Base-by-base conservation (phyloP, 176 grass and related monocot genomes). In the Zea mays region DNA sequence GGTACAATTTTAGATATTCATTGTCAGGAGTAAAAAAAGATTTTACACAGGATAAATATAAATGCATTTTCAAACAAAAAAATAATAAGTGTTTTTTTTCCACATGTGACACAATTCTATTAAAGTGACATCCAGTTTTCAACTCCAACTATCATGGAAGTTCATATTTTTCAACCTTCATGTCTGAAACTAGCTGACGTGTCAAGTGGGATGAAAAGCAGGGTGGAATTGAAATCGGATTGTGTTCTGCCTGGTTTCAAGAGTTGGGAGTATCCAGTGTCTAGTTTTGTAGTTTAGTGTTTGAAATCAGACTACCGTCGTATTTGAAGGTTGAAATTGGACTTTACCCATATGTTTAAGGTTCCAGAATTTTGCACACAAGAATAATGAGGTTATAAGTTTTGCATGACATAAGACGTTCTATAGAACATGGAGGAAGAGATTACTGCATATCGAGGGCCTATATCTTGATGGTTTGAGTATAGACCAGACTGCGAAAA, bases 381-480 rank as follows among this genome's bases (percentile, higher is more conserved):
- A 36, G 0, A 48, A n/a, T 47, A 61, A 37, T 20, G 58, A 21
- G 5, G 3, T 35, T 72, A 52, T 10, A 16, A 36, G 2, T 51
- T 52, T 34, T 5, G 7, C 44, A 4, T 67, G 9, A 37, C 44
- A 39, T 34, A 36, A 46, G 73, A 20, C 10, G 2, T 40, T 56
- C 35, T 57, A 67, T 13, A 52, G 37, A 21, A 21, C 71, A 73
- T 73, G 71, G 49, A 78, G 12, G 56, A 48, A 59, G 42, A 65
- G 67, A 75, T 85, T 90, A 94, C 94, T 71, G 91, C 91, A 44
- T 98, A 94, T 64, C 89, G 87, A 57, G 91, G 91, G 62, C 91
- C 92, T 9, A 98, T 98, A 74, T 98, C 96, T 89, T 98, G 89
- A 88, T 98, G 96, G 62, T 98, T 98, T 10, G 91, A 94, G 78